Conservation (phyloP, 371 early-diverging fungal species). For the Mortierella sp. region DNA sequence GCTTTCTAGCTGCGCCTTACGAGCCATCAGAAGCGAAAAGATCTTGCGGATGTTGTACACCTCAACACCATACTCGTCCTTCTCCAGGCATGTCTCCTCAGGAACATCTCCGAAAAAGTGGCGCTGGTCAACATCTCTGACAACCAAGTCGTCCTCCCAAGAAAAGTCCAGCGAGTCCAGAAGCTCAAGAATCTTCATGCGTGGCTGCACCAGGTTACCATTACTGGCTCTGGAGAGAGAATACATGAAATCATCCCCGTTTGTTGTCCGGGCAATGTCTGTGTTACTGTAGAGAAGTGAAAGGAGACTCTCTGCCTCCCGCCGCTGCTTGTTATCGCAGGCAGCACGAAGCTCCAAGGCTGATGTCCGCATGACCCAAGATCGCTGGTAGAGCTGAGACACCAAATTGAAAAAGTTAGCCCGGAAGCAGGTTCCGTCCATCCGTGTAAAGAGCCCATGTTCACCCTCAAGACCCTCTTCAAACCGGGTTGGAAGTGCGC, state of each 20-base stretch:
- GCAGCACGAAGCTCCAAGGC: constrained; percentile 84
- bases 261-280: constrained; percentile 23
- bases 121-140: constrained; percentile 35
- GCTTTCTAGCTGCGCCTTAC: constrained; percentile 59
- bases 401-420: constrained; percentile 64
- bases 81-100: constrained; percentile 57
- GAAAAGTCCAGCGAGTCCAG: constrained; percentile 65
- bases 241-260: constrained; percentile 46
- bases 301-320: constrained; percentile 49
- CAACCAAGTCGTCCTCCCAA: constrained; percentile 61
- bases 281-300: constrained; percentile 47
- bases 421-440: constrained; percentile 37
- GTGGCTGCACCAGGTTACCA: constrained; percentile 58
- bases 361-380: constrained; percentile 88
- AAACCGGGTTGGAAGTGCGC: constrained; percentile 61
- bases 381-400: constrained; percentile 86
- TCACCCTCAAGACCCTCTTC: constrained; percentile 45
- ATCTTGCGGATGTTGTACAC: constrained; percentile 77
- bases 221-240: constrained; percentile 30
- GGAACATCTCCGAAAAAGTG: constrained; percentile 57
- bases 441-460: constrained; percentile 38
- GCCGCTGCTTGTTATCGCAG: constrained; percentile 47
- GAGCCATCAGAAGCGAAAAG: constrained; percentile 60
- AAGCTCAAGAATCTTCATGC: constrained; percentile 67
- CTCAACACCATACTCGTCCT: constrained; percentile 68